Evolutionary conservation across 2,329 filamentous ascomycete genomes (phyloP).

Genomic region (Epicoccum sorghinum): DNA sequence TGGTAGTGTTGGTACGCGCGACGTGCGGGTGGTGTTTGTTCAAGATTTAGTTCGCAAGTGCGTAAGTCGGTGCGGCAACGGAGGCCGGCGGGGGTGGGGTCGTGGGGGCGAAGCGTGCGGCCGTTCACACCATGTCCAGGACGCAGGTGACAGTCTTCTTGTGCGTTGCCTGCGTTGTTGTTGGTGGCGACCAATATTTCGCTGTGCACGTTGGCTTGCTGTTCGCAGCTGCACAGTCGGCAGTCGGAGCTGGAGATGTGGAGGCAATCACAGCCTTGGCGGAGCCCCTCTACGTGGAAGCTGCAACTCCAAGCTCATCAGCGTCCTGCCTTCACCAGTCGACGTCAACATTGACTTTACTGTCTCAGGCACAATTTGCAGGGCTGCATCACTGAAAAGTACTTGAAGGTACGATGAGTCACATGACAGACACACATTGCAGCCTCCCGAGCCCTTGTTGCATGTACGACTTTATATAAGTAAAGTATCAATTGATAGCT

Average conservation of each 20-base stretch:
- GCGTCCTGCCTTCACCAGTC: not conserved
- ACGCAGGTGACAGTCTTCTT: not conserved
- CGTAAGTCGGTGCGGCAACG: slow-evolving; percentile 13
- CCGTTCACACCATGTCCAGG: slow-evolving; percentile 38
- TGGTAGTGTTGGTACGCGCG: slow-evolving; percentile 15
- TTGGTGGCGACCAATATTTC: slow-evolving; percentile 28
- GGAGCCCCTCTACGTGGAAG: not conserved
- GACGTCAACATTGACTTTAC: no score
- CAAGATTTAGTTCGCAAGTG: slow-evolving; percentile 15
- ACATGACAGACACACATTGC: not conserved
- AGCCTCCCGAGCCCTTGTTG: not conserved
- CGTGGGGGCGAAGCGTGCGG: slow-evolving; percentile 5
- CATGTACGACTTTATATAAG: not conserved
- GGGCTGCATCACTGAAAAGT: no score
- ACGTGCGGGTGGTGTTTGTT: slow-evolving; percentile 12
- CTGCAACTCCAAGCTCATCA: no score
- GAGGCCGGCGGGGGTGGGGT: slow-evolving; percentile 13
- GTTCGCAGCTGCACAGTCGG: slow-evolving; percentile 12
- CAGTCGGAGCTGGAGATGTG: not conserved
- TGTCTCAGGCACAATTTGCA: no score
- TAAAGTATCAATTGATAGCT: no score
- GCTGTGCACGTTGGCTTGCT: slow-evolving; percentile 12
- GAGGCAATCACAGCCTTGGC: slow-evolving; percentile 4
- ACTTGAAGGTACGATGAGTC: not conserved
- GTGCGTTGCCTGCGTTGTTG: slow-evolving; percentile 19